Evolutionary conservation across 176 grass and related monocot species (phyloP).

Genomic region (Ampelocalamus luodianensis): DNA sequence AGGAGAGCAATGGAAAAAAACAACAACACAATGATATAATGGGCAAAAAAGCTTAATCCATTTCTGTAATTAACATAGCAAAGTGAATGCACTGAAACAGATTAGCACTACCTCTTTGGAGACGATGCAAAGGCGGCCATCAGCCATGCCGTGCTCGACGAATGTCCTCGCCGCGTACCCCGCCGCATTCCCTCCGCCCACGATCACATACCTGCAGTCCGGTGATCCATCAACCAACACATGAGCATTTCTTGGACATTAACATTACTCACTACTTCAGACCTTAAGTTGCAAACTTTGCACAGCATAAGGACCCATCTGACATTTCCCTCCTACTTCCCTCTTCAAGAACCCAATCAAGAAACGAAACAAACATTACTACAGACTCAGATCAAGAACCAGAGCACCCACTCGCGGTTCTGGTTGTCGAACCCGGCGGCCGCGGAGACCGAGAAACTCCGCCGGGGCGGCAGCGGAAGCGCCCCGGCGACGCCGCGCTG

Average conservation of each 20-base stretch:
- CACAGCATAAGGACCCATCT: background rate
- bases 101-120: conserved; percentile 77
- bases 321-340: background rate
- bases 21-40: background rate
- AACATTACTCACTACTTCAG: background rate
- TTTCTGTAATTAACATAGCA: background rate
- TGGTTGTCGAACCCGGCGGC: conserved; percentile 61
- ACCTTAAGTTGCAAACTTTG: background rate
- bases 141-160: conserved; percentile 77
- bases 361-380: background rate
- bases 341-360: background rate
- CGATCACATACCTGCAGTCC: conserved; percentile 79
- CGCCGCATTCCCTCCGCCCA: conserved; percentile 88
- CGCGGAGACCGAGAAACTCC: conserved; percentile 43
- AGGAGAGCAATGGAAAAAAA: background rate
- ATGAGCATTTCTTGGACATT: background rate
- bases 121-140: conserved; percentile 84
- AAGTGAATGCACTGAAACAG: conserved; percentile 5
- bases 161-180: conserved; percentile 87
- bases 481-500: conserved; percentile 12
- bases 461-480: background rate
- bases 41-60: background rate
- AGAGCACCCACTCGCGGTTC: conserved; percentile 66
- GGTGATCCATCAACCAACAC: background rate
- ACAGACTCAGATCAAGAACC: conserved; percentile 1